Conservation (phyloP, 805 yeast genomes). For the Cyberlindnera mississippiensis region DNA sequence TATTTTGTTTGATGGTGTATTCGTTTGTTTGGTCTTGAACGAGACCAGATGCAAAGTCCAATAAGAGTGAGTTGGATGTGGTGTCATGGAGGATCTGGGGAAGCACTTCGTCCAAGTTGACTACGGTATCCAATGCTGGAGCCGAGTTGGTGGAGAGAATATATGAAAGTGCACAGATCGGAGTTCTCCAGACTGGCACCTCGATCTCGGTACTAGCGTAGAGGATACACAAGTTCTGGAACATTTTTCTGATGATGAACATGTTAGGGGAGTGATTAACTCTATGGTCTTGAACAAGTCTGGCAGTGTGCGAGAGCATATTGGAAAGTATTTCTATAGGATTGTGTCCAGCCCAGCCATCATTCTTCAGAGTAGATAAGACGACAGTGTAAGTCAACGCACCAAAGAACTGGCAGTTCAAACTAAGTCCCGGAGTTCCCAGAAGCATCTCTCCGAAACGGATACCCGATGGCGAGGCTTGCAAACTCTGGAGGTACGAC, state of each 20-base stretch:
- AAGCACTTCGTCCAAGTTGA: slow-evolving; percentile 13
- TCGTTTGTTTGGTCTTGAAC: slow-evolving; percentile 48
- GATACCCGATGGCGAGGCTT: slow-evolving; percentile 54
- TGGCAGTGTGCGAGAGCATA: slow-evolving; percentile 21
- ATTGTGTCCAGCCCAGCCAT: slow-evolving; percentile 15
- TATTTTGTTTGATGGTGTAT: slow-evolving; percentile 2
- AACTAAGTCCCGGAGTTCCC: slow-evolving; percentile 30
- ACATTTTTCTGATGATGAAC: slow-evolving; percentile 54
- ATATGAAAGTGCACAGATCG: slow-evolving; percentile 31
- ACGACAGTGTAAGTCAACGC: slow-evolving; percentile 74
- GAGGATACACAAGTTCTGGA: slow-evolving; percentile 50
- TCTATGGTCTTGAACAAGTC: slow-evolving; percentile 8
- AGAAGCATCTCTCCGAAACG: slow-evolving; percentile 53
- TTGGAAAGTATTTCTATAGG: slow-evolving; percentile 11
- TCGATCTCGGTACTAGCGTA: slow-evolving; percentile 33
- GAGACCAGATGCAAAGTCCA: slow-evolving; percentile 41
- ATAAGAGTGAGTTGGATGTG: slow-evolving; percentile 12
- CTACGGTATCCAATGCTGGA: slow-evolving; percentile 6
- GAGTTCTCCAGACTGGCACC: slow-evolving; percentile 38
- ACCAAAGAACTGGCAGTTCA: slow-evolving; percentile 68
- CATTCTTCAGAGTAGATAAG: slow-evolving; percentile 32
- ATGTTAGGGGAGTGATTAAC: slow-evolving; percentile 17
- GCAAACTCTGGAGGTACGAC: slow-evolving; percentile 51
- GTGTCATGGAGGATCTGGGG: slow-evolving; percentile 7
- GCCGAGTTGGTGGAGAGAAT: slow-evolving; percentile 14